Evolutionary conservation across 1,284 basidiomycete species (phyloP).

Genomic region (Abortiporus biennis): DNA sequence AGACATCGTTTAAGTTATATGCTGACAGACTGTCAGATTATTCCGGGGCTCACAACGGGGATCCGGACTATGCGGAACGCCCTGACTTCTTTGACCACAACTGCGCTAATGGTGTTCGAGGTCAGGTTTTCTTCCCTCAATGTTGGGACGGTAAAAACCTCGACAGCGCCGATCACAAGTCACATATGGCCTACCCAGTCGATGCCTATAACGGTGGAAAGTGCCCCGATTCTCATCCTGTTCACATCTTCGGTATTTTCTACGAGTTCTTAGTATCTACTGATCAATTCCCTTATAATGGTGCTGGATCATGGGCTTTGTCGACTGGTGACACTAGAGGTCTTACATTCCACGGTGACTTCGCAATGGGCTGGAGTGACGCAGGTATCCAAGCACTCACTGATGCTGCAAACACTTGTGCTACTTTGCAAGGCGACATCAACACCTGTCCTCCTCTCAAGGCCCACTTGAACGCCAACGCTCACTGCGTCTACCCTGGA

Average conservation of each 20-base stretch:
- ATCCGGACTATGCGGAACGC: conserved; percentile 21
- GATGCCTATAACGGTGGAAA: conserved; percentile 23
- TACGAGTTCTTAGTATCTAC: conserved; percentile 24
- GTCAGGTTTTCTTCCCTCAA: conserved; percentile 37
- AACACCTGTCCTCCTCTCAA: conserved; percentile 17
- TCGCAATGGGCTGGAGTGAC: conserved; percentile 27
- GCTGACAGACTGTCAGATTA: conserved; percentile 19
- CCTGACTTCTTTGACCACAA: conserved; percentile 23
- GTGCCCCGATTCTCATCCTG: conserved; percentile 25
- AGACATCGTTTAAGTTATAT: conserved; percentile 1
- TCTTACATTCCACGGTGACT: conserved; percentile 27
- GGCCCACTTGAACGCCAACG: conserved; percentile 18
- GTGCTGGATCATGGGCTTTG: conserved; percentile 24
- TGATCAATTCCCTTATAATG: conserved; percentile 17
- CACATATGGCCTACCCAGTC: conserved; percentile 46
- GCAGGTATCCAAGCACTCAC: conserved; percentile 22
- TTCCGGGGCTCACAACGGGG: conserved; percentile 19
- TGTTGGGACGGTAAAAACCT: conserved; percentile 40
- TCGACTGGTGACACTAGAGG: conserved; percentile 26
- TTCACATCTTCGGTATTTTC: conserved; percentile 26
- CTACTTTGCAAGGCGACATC: conserved; percentile 16
- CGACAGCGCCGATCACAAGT: conserved; percentile 46
- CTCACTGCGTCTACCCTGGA: conserved; percentile 18
- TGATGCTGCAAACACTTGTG: conserved; percentile 23
- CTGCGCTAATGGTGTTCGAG: conserved; percentile 34